Evolutionary conservation across 148 eudicot genomes (phyloP), one percentile per base, ranked within the genome.

Genomic region (Rhododendron molle): DNA sequence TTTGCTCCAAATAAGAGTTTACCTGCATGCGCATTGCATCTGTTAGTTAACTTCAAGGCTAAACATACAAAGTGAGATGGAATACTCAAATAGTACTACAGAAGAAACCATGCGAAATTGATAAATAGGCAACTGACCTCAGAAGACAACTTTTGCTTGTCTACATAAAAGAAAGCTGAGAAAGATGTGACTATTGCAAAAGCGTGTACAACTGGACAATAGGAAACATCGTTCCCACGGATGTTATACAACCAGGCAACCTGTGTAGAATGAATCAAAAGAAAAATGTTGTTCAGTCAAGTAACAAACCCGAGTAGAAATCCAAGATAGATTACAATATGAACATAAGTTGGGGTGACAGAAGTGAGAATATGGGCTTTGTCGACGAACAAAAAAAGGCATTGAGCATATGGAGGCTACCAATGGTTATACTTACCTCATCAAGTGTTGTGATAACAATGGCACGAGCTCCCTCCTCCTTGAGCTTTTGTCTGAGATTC

Each of bases 171-270:
- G 91, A 94, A 95, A 69, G 99, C 94, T 13, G 98, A 90, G 36
- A 78, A 74, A 44, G 84, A 83, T 44, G 98, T 95, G 80, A 97
- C 98, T 80, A 97, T 87, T 78, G 98, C 98, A 91, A 87, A 97
- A 72, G 99, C 96, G 82, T 97, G 98, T 82, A 93, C 98, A 90
- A 97, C 98, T 65, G 99, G 98, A 87, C 91, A 92, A 73, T 95
- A 95, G 28, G 95, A 88, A 88, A 97, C 99, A 88, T 97, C 99
- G 87, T 84, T 87, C 46, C 99, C 99, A 84, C 99, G 98, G 83
- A 97, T 81, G 86, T 97, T 97, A 85, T 89, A 95, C 89, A 94
- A 81, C 99, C 99, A 97, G 86, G 98, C 99, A 89, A 97, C 98
- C 99, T 97, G 92, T 82, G 88, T 43, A 77, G 7, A 15, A n/a